A percentile compares a stretch with the other conserved stretches of the same genome.
Evolutionary conservation across 2,329 filamentous ascomycete species (phyloP).

Genomic region (Beauveria pseudobassiana): DNA sequence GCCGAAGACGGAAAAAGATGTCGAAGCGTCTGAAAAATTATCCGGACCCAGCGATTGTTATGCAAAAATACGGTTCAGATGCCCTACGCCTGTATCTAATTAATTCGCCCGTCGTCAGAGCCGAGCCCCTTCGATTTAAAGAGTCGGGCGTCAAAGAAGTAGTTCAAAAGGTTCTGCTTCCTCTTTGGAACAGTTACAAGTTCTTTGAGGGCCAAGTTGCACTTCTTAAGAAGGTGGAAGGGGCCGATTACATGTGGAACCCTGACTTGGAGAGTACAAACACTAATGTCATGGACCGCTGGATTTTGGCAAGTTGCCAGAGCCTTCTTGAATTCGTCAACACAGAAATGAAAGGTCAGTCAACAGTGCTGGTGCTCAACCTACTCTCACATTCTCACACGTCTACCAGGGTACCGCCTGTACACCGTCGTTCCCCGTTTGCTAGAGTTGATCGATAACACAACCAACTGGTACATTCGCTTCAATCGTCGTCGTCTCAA

Average conservation of each 20-base stretch:
- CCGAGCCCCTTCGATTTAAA: conserved; percentile 85
- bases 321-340: conserved; percentile 88
- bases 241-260: conserved; percentile 71
- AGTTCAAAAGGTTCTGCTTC: conserved; percentile 82
- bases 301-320: conserved; percentile 90
- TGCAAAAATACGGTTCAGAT: conserved; percentile 85
- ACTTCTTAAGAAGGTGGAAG: conserved; percentile 77
- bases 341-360: conserved; percentile 74
- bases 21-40: conserved; percentile 96
- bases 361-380: neutral
- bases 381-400: neutral
- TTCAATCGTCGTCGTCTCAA: conserved; percentile 90
- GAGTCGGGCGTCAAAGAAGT: conserved; percentile 91
- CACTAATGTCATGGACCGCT: conserved; percentile 89
- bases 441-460: conserved; percentile 80
- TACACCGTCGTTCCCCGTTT: conserved; percentile 90
- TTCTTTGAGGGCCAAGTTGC: conserved; percentile 88
- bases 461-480: conserved; percentile 98
- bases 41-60: conserved; percentile 75
- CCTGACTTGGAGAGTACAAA: conserved; percentile 67
- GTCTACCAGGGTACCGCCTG: conserved; percentile 53
- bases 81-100: conserved; percentile 92
- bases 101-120: conserved; percentile 90
- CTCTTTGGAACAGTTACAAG: conserved; percentile 94
- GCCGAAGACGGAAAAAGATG: conserved; percentile 97